phyloP scores from a whole-genome alignment of 1,284 basidiomycete species.

The Cutaneotrichosporon dermatis region DNA sequence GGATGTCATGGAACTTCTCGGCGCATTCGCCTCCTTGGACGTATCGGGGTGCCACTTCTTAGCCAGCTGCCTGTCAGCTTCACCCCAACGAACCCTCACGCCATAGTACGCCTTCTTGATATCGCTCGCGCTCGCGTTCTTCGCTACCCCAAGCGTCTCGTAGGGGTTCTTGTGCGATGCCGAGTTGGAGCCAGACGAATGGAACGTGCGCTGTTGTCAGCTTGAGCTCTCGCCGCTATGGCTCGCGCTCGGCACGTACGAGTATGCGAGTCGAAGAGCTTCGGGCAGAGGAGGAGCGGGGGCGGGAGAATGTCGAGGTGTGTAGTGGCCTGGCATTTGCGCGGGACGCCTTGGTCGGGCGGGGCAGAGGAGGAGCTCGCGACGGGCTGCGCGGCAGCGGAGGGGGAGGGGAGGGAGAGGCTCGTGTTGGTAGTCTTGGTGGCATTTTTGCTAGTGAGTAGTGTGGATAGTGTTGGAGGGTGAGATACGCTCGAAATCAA shows the following conservation, averaged over 20 bases:
- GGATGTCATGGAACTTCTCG: slow-evolving; percentile 94
- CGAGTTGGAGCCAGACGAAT: slow-evolving; percentile 58
- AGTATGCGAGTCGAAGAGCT: neutral
- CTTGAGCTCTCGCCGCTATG: neutral
- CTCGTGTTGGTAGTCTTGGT: slow-evolving; percentile 16
- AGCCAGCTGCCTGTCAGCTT: slow-evolving; percentile 63
- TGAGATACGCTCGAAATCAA: too few species aligned
- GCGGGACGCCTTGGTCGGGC: neutral
- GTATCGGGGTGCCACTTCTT: slow-evolving; percentile 98
- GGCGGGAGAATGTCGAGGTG: neutral
- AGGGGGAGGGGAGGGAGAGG: slow-evolving; percentile 2
- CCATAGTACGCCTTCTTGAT: slow-evolving; percentile 97
- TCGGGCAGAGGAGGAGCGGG: too few species aligned
- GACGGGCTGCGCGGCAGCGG: slow-evolving; percentile 6
- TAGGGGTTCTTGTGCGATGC: slow-evolving; percentile 83
- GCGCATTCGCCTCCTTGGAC: slow-evolving; percentile 85
- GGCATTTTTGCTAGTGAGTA: slow-evolving; percentile 9
- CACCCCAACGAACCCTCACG: slow-evolving; percentile 53
- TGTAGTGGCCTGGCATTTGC: neutral
- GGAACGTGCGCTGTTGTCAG: slow-evolving; percentile 62
- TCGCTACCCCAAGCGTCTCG: slow-evolving; percentile 77
- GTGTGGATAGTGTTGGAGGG: neutral
- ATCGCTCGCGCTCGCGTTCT: slow-evolving; percentile 76
- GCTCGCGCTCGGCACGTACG: too few species aligned
- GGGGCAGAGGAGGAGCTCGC: neutral